phyloP scores from a whole-genome alignment of 208 protist genomes.

The Wallacemonas rigidus region DNA sequence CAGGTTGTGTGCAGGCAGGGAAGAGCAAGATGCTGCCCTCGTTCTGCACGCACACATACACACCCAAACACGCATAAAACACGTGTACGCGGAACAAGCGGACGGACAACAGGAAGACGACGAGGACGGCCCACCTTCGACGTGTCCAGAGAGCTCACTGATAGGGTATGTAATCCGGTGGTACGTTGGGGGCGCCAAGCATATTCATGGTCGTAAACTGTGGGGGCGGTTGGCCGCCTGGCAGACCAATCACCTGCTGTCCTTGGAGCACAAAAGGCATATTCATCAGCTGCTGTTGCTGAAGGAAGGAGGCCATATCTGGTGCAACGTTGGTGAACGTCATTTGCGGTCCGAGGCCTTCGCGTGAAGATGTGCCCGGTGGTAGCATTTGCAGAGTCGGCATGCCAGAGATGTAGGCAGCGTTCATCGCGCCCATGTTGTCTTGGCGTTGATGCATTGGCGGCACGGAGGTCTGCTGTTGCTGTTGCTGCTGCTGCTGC shows the following conservation, averaged over 20 bases:
- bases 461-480: background rate
- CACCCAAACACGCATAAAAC: too few relatives aligned
- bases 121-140: too few relatives aligned
- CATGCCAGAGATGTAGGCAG: conserved; percentile 33
- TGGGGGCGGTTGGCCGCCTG: conserved; percentile 31
- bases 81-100: too few relatives aligned
- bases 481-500: conserved; percentile 24
- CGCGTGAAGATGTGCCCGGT: conserved; percentile 18
- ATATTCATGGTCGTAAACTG: conserved; percentile 59
- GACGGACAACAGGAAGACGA: too few relatives aligned
- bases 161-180: conserved; percentile 19
- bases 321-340: conserved; percentile 56
- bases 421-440: conserved; percentile 27
- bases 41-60: too few relatives aligned
- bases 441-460: conserved; percentile 20
- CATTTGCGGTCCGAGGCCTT: conserved; percentile 43
- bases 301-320: conserved; percentile 54
- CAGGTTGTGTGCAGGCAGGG: too few relatives aligned
- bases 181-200: conserved; percentile 18
- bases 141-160: conserved; percentile 18
- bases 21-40: too few relatives aligned
- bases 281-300: conserved; percentile 56
- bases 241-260: conserved; percentile 69
- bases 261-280: conserved; percentile 74
- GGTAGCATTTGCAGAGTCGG: conserved; percentile 45